Conservation (phyloP, 805 yeast genomes). For the Soucietia sequanensis region DNA sequence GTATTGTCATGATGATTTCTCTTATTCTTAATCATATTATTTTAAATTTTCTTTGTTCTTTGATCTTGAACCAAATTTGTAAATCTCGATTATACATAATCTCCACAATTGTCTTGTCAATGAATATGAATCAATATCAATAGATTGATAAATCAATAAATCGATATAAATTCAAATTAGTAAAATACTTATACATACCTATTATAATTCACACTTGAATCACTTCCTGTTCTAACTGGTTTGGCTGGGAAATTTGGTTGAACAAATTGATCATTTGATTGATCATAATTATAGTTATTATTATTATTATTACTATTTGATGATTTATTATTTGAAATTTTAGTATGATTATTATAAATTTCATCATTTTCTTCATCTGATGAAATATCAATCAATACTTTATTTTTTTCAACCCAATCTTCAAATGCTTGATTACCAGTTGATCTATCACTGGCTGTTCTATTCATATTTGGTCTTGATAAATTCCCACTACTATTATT, state of each 20-base stretch:
- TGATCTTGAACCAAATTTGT: too few relatives aligned
- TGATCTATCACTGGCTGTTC: constrained; percentile 5
- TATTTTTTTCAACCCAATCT: constrained; percentile 55
- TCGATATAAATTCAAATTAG: too few relatives aligned
- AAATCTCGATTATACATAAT: too few relatives aligned
- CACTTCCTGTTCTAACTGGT: constrained; percentile 33
- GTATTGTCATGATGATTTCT: too few relatives aligned
- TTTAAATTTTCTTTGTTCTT: too few relatives aligned
- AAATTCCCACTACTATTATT: constrained; percentile 6
- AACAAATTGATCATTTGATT: constrained; percentile 6
- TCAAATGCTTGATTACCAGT: constrained; percentile 36
- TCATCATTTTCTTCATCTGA: constrained; percentile 43
- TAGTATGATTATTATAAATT: constrained; percentile 8
- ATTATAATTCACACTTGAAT: constrained; percentile 33
- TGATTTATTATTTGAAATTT: too few relatives aligned
- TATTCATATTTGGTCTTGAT: constrained; percentile 8
- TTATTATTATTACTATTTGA: too few relatives aligned
- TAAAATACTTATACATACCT: too few relatives aligned
- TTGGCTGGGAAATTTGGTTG: constrained; percentile 25
- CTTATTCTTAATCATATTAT: too few relatives aligned
- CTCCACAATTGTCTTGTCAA: too few relatives aligned
- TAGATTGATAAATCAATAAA: too few relatives aligned
- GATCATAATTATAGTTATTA: constrained; percentile 7
- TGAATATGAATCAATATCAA: too few relatives aligned
- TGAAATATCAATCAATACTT: constrained; percentile 38